These are phyloP conservation scores for Sporopachydermia lactativora DNA, from an alignment of 805 yeast species.

Conservation along the genomic window DNA sequence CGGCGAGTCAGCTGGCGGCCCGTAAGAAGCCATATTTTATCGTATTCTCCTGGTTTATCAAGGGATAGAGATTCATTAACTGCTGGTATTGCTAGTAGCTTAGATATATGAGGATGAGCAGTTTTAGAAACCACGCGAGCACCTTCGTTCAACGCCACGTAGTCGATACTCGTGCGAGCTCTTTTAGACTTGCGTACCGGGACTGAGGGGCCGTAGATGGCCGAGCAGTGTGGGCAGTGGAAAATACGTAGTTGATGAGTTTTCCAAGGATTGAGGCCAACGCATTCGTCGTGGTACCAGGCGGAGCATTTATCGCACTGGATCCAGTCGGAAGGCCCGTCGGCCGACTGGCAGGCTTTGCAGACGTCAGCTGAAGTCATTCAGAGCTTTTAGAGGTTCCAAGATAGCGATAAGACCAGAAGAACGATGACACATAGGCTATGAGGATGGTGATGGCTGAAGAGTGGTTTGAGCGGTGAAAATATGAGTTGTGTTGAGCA, in stretches of 20 bases:
- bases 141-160: slow-evolving; percentile 69
- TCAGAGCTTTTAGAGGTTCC: too few relatives aligned
- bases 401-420: too few relatives aligned
- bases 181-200: slow-evolving; percentile 41
- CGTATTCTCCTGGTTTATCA: slow-evolving; percentile 10
- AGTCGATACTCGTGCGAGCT: slow-evolving; percentile 45
- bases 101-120: slow-evolving; percentile 42
- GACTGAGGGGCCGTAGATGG: slow-evolving; percentile 33
- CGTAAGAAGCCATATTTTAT: slow-evolving; percentile 11
- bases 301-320: slow-evolving; percentile 39
- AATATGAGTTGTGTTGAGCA: too few relatives aligned
- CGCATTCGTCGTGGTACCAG: slow-evolving; percentile 44
- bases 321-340: slow-evolving; percentile 29
- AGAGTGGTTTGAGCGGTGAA: too few relatives aligned
- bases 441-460: too few relatives aligned
- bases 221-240: slow-evolving; percentile 40
- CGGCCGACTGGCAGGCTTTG: too few relatives aligned
- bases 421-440: too few relatives aligned
- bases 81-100: slow-evolving; percentile 13
- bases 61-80: slow-evolving; percentile 9
- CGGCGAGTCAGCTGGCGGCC: slow-evolving; percentile 24
- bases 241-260: slow-evolving; percentile 28
- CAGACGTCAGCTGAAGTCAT: too few relatives aligned
- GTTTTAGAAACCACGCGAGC: slow-evolving; percentile 34
- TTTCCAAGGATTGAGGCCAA: slow-evolving; percentile 23